Conservation (phyloP, 352 stramenopile genomes). For the Globisporangium rhizosaccharum region DNA sequence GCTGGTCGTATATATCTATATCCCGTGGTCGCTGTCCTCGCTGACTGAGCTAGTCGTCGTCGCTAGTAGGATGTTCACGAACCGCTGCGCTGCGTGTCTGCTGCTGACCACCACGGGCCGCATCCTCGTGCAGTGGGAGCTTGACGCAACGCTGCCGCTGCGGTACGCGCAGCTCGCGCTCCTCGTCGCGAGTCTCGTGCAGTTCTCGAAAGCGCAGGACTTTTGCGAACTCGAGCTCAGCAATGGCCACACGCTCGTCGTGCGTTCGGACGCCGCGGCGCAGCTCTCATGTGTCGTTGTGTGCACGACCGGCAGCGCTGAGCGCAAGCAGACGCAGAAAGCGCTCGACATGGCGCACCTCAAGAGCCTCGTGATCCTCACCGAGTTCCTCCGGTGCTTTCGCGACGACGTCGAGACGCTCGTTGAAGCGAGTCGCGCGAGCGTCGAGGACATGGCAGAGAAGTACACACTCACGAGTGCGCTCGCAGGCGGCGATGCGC, state of each 20-base stretch:
- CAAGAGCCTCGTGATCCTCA: constrained; percentile 39
- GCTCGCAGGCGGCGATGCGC: constrained; percentile 11
- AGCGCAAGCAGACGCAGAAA: background rate
- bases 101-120: constrained; percentile 42
- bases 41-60: background rate
- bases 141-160: constrained; percentile 36
- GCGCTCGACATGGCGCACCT: constrained; percentile 31
- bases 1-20: too few relatives aligned
- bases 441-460: constrained; percentile 33
- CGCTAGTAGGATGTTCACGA: constrained; percentile 1
- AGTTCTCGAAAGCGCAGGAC: constrained; percentile 35
- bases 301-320: constrained; percentile 15
- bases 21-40: too few relatives aligned
- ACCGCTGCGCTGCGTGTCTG: constrained; percentile 31
- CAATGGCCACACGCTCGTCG: constrained; percentile 30
- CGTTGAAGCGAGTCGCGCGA: constrained; percentile 19
- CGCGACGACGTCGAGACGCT: constrained; percentile 23
- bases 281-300: constrained; percentile 42
- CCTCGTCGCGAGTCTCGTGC: constrained; percentile 51
- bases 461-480: constrained; percentile 48
- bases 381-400: constrained; percentile 29
- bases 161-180: constrained; percentile 34
- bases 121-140: constrained; percentile 41
- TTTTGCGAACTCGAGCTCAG: constrained; percentile 33
- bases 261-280: constrained; percentile 27